Evolutionary conservation across 495 filamentous ascomycete genomes (phyloP).

Genomic region (Hypomontagnella submonticulosa): DNA sequence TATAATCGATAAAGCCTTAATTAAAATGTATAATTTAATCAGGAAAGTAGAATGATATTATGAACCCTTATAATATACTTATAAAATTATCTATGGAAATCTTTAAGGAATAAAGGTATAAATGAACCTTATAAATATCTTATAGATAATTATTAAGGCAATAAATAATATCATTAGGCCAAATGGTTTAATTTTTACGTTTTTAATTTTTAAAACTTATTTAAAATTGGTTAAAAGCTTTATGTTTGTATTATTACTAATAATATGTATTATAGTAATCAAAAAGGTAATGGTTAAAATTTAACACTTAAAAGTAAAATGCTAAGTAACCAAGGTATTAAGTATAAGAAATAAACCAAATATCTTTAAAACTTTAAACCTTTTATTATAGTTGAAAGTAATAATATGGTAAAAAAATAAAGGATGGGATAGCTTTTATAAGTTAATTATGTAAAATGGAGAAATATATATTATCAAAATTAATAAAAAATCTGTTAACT

Average conservation of each 20-base stretch:
- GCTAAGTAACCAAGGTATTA: background rate
- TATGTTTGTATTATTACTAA: background rate
- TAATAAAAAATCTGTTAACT: slow-evolving; percentile 4
- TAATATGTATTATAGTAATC: too few species aligned
- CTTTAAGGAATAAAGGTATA: background rate
- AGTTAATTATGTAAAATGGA: background rate
- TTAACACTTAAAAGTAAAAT: slow-evolving; percentile 4
- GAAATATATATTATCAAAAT: slow-evolving; percentile 6
- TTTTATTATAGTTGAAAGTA: slow-evolving; percentile 7
- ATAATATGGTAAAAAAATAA: slow-evolving; percentile 6
- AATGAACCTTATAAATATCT: background rate
- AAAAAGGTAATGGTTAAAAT: background rate
- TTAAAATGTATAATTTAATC: background rate
- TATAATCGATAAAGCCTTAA: background rate
- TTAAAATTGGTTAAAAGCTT: background rate
- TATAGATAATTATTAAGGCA: slow-evolving; percentile 3
- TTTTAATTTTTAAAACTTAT: slow-evolving; percentile 4
- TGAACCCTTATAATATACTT: background rate
- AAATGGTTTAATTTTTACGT: slow-evolving; percentile 1
- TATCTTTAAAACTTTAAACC: slow-evolving; percentile 4
- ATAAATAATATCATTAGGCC: slow-evolving; percentile 3
- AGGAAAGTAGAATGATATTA: background rate
- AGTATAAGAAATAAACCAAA: background rate
- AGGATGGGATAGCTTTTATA: background rate
- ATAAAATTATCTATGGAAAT: background rate